Base-by-base conservation (phyloP, 805 yeast genomes). In the Candida maltosa region DNA sequence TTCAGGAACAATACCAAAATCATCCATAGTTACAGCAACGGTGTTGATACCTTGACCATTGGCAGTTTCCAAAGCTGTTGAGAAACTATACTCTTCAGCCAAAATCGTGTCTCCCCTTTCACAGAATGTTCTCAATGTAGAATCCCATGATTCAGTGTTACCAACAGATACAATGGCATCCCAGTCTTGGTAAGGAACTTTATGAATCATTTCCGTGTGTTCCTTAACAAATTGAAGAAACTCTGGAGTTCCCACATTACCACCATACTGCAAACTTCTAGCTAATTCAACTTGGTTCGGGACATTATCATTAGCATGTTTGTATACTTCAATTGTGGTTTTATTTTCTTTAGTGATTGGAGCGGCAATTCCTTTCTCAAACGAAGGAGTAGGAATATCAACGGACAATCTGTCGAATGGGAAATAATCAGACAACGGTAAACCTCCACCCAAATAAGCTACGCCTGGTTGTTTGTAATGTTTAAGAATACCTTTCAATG, bases 401-500 rank as follows among this genome's bases (percentile, higher is more conserved):
- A 83, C 82, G 16, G 72, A 57, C 39, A 91, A 58, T 46, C 78
- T 76, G 51, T 88, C 87, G 75, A 91, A 87, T 29, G 98, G 97
- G 75, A 91, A 91, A 62, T 86, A 84, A 44, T 84, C 91, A 17
- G 96, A 68, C 57, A 87, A 66, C 9, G 98, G 98, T 49, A 91
- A 75, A 6, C 98, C 98, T 50, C 97, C 98, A 37, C 97, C 97
- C 37, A 91, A 75, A 56, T 88, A 89, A 38, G 87, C 80, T 54
- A 93, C 70, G 35, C 81, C 77, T 22, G 95, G 96, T 44, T 76
- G 73, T 28, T 69, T 66, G 52, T 69, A 83, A 67, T 84, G 83
- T 54, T 78, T 79, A 70, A 91, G 87, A 12, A 95, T 94, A 26
- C 78, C 65, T 65, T 93, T 91, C 62, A 91, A 73, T 10, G 87